Conservation (phyloP, 352 stramenopile genomes). For the Phytopythium helicoides region DNA sequence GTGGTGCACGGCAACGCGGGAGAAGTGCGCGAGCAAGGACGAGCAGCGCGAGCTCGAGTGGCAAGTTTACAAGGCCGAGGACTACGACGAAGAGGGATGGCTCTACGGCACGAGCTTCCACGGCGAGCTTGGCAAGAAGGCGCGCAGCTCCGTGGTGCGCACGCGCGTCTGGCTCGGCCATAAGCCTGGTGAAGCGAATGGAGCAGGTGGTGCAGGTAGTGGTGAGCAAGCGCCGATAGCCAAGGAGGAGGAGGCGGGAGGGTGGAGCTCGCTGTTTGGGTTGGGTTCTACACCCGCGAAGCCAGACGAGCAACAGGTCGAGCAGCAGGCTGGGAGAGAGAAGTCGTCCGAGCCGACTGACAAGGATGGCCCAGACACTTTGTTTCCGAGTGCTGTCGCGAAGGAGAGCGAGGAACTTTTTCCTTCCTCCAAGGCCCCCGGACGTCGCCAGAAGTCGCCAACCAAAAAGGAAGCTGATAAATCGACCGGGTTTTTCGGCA, state of each 20-base stretch:
- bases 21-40: constrained; percentile 43
- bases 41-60: constrained; percentile 64
- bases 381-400: constrained; percentile 9
- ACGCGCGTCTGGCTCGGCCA: constrained; percentile 76
- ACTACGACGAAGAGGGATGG: constrained; percentile 87
- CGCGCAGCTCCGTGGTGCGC: constrained; percentile 61
- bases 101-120: constrained; percentile 73
- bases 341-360: no score
- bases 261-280: constrained; percentile 47
- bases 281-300: constrained; percentile 9
- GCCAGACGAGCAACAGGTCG: constrained; percentile 1
- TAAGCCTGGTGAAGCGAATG: constrained; percentile 28
- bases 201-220: constrained; percentile 8
- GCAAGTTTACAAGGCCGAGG: constrained; percentile 78
- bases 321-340: constrained; percentile 2
- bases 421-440: constrained; percentile 5
- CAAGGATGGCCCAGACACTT: constrained; percentile 2
- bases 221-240: neutral
- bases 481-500: constrained; percentile 55
- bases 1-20: constrained; percentile 54
- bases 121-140: constrained; percentile 62
- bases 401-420: constrained; percentile 16
- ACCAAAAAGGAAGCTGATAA: constrained; percentile 18
- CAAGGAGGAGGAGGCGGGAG: constrained; percentile 12
- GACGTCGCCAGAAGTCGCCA: constrained; percentile 7